These are phyloP conservation scores for Aspergillus pseudotamarii DNA, from an alignment of 2,329 filamentous ascomycete species.

Conservation along the genomic window DNA sequence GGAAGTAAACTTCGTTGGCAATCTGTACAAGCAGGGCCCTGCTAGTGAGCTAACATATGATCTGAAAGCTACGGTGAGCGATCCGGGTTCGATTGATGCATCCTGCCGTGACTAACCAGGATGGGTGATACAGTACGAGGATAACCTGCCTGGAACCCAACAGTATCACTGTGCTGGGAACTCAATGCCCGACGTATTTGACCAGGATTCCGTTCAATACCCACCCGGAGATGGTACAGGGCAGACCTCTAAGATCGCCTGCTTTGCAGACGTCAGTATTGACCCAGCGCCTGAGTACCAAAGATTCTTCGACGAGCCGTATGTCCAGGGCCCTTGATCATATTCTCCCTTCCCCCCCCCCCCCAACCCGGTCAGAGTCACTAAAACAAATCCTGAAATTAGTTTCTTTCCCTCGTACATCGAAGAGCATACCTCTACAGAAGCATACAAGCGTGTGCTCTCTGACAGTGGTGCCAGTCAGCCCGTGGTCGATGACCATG, in stretches of 20 bases:
- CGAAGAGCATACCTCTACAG: conserved; percentile 11
- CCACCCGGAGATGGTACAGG: conserved; percentile 3
- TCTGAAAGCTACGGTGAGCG: conserved; percentile 4
- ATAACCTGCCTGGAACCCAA: conserved; percentile 10
- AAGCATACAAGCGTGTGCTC: conserved; percentile 16
- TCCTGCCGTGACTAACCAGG: neutral
- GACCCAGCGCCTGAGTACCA: conserved; percentile 13
- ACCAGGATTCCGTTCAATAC: conserved; percentile 14
- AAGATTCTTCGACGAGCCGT: conserved; percentile 16
- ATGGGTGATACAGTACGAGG: conserved; percentile 8
- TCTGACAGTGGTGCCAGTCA: conserved; percentile 11
- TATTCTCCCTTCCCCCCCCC: too few species aligned
- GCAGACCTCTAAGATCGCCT: conserved; percentile 13
- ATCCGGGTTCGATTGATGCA: neutral
- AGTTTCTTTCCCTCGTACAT: conserved; percentile 16
- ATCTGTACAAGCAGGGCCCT: conserved; percentile 14
- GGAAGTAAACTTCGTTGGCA: conserved; percentile 16
- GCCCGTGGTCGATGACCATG: conserved; percentile 10
- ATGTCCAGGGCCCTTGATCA: too few species aligned
- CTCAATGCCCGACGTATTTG: conserved; percentile 13
- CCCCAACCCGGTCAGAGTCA: too few species aligned
- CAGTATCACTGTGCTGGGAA: conserved; percentile 15
- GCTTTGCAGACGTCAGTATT: conserved; percentile 14
- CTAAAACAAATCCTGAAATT: neutral
- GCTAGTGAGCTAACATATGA: conserved; percentile 9